A percentile compares a stretch with the other conserved stretches of the same genome.
These are phyloP conservation scores for Polychaeton citri DNA, from an alignment of 2,329 filamentous ascomycete species.

Conservation along the genomic window DNA sequence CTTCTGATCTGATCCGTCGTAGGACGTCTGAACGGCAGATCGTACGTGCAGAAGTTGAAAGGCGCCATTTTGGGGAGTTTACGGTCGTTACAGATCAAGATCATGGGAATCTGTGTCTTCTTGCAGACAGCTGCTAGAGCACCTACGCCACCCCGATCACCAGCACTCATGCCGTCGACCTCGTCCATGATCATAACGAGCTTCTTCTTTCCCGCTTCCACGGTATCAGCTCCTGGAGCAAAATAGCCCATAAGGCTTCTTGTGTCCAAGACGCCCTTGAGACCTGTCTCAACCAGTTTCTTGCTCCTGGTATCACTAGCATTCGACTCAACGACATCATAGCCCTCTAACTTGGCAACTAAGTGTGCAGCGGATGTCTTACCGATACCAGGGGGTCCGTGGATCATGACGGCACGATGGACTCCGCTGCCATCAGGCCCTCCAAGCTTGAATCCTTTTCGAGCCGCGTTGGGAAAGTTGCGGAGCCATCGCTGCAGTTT, in stretches of 20 bases:
- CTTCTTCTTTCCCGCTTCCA: constrained; percentile 76
- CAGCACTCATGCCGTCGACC: constrained; percentile 96
- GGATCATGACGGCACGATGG: constrained; percentile 83
- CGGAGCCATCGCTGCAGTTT: constrained; percentile 80
- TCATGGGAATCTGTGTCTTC: constrained; percentile 87
- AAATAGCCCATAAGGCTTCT: constrained; percentile 89
- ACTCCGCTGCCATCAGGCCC: constrained; percentile 75
- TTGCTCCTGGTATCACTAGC: constrained; percentile 94
- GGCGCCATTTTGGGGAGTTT: constrained; percentile 94
- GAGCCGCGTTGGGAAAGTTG: constrained; percentile 66
- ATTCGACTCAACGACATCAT: constrained; percentile 87
- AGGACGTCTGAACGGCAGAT: constrained; percentile 77
- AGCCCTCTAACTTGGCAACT: constrained; percentile 83
- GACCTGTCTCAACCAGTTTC: constrained; percentile 76
- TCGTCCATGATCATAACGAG: constrained; percentile 97
- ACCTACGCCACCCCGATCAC: constrained; percentile 88
- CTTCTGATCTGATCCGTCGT: constrained; percentile 84
- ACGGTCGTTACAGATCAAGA: constrained; percentile 95
- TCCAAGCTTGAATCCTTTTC: constrained; percentile 66
- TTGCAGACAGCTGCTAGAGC: constrained; percentile 89
- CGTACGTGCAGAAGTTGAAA: constrained; percentile 74
- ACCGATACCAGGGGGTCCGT: constrained; percentile 88
- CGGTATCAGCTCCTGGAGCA: constrained; percentile 64
- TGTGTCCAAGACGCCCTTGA: constrained; percentile 86
- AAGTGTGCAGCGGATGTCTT: constrained; percentile 96